Base-by-base conservation (phyloP, 441 rosid genomes). In the Metrosideros polymorpha region DNA sequence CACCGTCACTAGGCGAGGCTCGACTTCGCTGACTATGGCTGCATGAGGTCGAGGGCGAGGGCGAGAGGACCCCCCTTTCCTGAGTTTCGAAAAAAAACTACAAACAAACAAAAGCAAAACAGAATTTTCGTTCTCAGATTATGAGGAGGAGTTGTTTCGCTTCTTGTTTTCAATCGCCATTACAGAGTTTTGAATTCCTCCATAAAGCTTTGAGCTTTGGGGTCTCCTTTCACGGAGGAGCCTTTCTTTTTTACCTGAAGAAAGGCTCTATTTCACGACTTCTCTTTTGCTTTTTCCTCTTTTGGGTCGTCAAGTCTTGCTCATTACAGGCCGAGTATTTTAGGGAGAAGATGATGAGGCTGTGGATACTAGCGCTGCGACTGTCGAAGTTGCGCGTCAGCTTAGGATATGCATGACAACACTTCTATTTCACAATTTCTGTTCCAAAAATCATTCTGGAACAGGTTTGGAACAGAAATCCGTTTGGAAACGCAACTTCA, bases 321-420 rank as follows among this genome's bases (percentile, higher is more conserved):
- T 59, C 71, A 1, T 17, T 59, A 39, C 22, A 27, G 39, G 18
- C 39, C 71, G 39, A 17, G 39, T 29, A n/a, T 59, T 39, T 59
- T 29, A 39, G 10, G 12, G 71, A 15, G 71, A 18, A 66, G 92
- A 94, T 96, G 99, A 91, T 94, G 82, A 89, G 95, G 89, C 89
- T 91, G 90, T 93, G 96, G 95, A 84, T 91, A 39, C 91, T 92
- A 85, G 93, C 85, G 84, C 86, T 97, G 92, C 95, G 95, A 87
- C 91, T 95, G 89, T 86, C 91, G 7, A 99, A 97, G 97, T 91
- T 97, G 29, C 92, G 94, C 43, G 94, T 96, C 86, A 95, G 96
- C 93, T 88, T n/a, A n/a, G n/a, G n/a, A n/a, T n/a, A n/a, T n/a
- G n/a, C n/a, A n/a, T n/a, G n/a, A n/a, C n/a, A n/a, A n/a, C n/a